Conservation (phyloP, 2,329 filamentous ascomycete genomes). For the Diatrype stigma region DNA sequence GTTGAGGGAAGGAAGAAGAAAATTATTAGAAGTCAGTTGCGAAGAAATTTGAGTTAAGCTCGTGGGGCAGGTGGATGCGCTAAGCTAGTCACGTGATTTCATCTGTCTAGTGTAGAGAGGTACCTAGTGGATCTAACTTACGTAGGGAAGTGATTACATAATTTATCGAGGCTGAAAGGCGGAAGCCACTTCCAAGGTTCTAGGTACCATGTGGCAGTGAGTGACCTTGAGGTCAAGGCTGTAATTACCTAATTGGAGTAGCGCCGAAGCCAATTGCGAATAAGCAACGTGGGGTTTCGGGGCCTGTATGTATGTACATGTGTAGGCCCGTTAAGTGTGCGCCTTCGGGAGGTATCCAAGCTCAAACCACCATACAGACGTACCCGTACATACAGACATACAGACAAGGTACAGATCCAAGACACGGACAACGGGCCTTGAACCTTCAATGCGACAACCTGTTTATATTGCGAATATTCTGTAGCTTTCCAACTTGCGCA, state of each 20-base stretch:
- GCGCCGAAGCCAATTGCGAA: too few relatives aligned
- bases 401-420: too few relatives aligned
- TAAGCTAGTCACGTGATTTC: slow-evolving; percentile 19
- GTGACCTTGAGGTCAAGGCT: too few relatives aligned
- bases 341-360: background rate
- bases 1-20: slow-evolving; percentile 49
- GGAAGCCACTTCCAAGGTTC: too few relatives aligned
- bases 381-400: too few relatives aligned
- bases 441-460: background rate
- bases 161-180: too few relatives aligned
- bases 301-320: background rate
- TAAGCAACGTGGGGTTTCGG: background rate
- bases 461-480: background rate
- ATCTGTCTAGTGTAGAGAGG: too few relatives aligned
- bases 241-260: too few relatives aligned
- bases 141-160: too few relatives aligned
- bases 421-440: too few relatives aligned
- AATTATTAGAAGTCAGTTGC: slow-evolving; percentile 1
- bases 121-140: too few relatives aligned
- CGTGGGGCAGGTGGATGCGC: slow-evolving; percentile 11
- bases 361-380: background rate
- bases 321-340: background rate
- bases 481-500: background rate
- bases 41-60: slow-evolving; percentile 16
- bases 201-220: too few relatives aligned